Evolutionary conservation across 768 basidiomycete genomes (phyloP).

Genomic region (Lenzites betulinus): DNA sequence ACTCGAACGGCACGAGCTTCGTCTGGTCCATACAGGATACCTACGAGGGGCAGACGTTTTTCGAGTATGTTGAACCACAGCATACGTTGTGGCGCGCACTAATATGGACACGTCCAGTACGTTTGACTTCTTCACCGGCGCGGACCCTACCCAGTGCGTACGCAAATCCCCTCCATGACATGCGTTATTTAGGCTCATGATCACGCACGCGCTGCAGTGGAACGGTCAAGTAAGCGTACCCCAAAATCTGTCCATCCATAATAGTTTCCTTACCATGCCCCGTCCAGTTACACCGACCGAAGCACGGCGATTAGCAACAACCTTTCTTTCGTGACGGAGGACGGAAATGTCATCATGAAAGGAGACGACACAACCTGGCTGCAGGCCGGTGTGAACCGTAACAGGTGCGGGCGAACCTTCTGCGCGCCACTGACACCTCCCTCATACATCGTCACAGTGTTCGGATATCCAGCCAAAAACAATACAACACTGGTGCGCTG

Average conservation of each 20-base stretch:
- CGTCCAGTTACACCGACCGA: slow-evolving; percentile 59
- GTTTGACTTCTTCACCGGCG: slow-evolving; percentile 58
- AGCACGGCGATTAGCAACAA: slow-evolving; percentile 52
- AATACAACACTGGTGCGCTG: slow-evolving; percentile 59
- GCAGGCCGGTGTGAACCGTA: slow-evolving; percentile 52
- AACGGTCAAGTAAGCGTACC: slow-evolving; percentile 59
- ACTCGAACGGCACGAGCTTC: slow-evolving; percentile 50
- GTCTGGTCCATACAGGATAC: slow-evolving; percentile 71
- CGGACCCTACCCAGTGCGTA: slow-evolving; percentile 70
- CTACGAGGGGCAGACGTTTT: slow-evolving; percentile 67
- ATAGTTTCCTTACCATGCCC: not conserved
- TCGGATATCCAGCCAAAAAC: slow-evolving; percentile 65
- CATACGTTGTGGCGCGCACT: not conserved
- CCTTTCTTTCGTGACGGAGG: slow-evolving; percentile 57
- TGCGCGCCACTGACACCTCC: not conserved
- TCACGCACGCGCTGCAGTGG: slow-evolving; percentile 48
- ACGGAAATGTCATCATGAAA: slow-evolving; percentile 72
- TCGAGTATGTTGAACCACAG: slow-evolving; percentile 53
- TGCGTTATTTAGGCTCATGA: slow-evolving; percentile 26
- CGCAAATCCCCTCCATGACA: slow-evolving; percentile 5
- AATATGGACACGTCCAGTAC: slow-evolving; percentile 37
- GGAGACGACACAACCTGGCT: slow-evolving; percentile 69
- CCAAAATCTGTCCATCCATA: not conserved
- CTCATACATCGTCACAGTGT: slow-evolving; percentile 48
- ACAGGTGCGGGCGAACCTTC: slow-evolving; percentile 49